Conservation (phyloP, 1,284 basidiomycete genomes). For the Melampsora larici-populina region DNA sequence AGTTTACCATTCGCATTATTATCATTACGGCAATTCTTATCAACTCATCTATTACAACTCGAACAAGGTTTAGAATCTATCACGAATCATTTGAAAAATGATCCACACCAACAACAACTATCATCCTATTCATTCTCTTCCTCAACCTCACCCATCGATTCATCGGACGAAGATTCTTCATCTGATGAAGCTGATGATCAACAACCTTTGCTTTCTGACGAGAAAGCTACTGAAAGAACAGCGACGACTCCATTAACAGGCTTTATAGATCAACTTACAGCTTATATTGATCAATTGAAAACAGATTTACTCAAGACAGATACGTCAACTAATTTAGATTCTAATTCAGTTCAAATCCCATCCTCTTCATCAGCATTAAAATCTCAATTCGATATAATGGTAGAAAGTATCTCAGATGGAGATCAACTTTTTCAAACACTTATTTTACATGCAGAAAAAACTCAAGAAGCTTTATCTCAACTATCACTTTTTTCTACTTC, state of each 20-base stretch:
- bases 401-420: slow-evolving; percentile 6
- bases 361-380: neutral
- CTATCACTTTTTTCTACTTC: slow-evolving; percentile 12
- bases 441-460: slow-evolving; percentile 7
- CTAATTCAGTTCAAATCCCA: neutral
- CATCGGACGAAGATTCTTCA: neutral
- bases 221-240: neutral
- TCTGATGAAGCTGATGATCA: slow-evolving; percentile 6
- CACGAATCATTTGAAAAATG: neutral
- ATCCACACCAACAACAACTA: neutral
- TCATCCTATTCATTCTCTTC: neutral
- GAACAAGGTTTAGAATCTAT: neutral
- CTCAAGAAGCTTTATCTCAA: slow-evolving; percentile 15
- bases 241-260: neutral
- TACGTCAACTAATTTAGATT: slow-evolving; percentile 18
- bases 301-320: too few relatives aligned
- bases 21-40: neutral
- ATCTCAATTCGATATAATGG: slow-evolving; percentile 3
- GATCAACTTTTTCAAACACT: slow-evolving; percentile 19
- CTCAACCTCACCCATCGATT: neutral
- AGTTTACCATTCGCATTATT: neutral
- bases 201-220: neutral
- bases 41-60: neutral
- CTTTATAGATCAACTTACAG: slow-evolving; percentile 17
- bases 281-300: slow-evolving; percentile 7